These are phyloP conservation scores for Phanerochaete sordida DNA, from an alignment of 768 basidiomycete species.

Conservation along the genomic window DNA sequence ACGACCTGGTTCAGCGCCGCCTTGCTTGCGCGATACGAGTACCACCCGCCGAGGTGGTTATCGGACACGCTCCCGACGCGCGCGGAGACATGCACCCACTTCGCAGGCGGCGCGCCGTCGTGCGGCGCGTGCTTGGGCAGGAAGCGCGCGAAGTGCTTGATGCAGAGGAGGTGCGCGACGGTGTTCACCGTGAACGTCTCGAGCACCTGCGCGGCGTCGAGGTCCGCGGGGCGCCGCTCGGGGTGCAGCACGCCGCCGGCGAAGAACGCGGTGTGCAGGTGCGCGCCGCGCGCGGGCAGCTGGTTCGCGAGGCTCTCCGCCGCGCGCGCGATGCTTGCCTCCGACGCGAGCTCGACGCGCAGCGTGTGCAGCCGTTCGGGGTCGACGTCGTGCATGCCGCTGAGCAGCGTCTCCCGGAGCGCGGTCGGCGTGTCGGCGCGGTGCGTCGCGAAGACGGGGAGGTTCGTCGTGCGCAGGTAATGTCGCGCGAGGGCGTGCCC, in stretches of 20 bases:
- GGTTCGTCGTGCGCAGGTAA: slow-evolving; percentile 44
- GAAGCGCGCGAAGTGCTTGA: slow-evolving; percentile 61
- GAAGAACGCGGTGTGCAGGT: slow-evolving; percentile 52
- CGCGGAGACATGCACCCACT: slow-evolving; percentile 60
- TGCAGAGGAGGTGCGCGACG: slow-evolving; percentile 55
- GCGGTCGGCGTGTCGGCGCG: slow-evolving; percentile 34
- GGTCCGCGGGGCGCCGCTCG: slow-evolving; percentile 49
- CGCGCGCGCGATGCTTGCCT: slow-evolving; percentile 46
- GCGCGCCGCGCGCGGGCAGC: slow-evolving; percentile 28
- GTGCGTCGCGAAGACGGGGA: slow-evolving; percentile 56
- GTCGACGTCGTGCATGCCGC: slow-evolving; percentile 39
- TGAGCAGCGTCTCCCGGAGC: slow-evolving; percentile 40
- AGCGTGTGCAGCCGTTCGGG: slow-evolving; percentile 43
- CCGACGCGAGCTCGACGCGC: slow-evolving; percentile 47
- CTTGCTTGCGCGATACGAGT: slow-evolving; percentile 59
- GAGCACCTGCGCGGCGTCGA: slow-evolving; percentile 37
- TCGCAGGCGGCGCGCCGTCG: slow-evolving; percentile 30
- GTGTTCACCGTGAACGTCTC: slow-evolving; percentile 55
- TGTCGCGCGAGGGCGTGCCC: slow-evolving; percentile 53
- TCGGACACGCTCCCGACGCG: slow-evolving; percentile 58
- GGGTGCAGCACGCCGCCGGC: slow-evolving; percentile 52
- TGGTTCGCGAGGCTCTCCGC: slow-evolving; percentile 35
- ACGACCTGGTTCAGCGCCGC: slow-evolving; percentile 62
- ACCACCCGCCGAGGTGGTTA: slow-evolving; percentile 58
- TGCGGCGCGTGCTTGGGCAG: slow-evolving; percentile 32